Base-by-base conservation (phyloP, 2,329 filamentous ascomycete species). In the Hypoxylon sp. region DNA sequence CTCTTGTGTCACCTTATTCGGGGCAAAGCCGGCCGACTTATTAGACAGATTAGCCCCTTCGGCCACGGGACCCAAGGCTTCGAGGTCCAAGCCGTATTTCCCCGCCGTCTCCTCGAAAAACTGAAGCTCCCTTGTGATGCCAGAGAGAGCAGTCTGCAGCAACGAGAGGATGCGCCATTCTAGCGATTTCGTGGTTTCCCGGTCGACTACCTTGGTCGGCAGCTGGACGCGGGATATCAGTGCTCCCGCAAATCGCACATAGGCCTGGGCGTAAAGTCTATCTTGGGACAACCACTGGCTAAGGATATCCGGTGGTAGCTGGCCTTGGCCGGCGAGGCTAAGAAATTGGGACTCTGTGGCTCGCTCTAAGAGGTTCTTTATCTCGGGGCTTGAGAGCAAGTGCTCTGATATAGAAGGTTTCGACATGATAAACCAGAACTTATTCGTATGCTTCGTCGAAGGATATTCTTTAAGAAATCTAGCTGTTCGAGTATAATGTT, bases 251-350 rank as follows among this genome's bases (percentile, higher is more conserved):
- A 69, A 68, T 17, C 67, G 62, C 31, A 60, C 45, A 40, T 69
- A 69, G 9, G 67, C 66, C 45, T 67, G 64, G 13, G 65, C 65
- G 42, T 69, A 69, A 17, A 68, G 57, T 15, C 67, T 61, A 43
- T 69, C 67, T 51, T 69, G 66, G 6, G 67, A 63, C 6, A 69
- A 50, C 67, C 67, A 69, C 27, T 64, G 52, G 38, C 61, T 63
- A 2, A 69, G 64, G 1, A 49, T 38, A 1, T 53, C 46, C 2
- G 44, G 51, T 7, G 61, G 40, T 7, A 69, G 57, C n/a, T 57
- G 57, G 19, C 67, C 67, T 37, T 62, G 46, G 15, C 67, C 67
- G 4, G 63, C 65, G 16, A 63, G 55, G 11, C 41, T 51, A 35
- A 69, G 65, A 46, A 68, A 69, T 2, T 49, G 45, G 21, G 50